Evolutionary conservation across 371 early-diverging fungal genomes (phyloP).

Genomic region (Catenaria anguillulae): DNA sequence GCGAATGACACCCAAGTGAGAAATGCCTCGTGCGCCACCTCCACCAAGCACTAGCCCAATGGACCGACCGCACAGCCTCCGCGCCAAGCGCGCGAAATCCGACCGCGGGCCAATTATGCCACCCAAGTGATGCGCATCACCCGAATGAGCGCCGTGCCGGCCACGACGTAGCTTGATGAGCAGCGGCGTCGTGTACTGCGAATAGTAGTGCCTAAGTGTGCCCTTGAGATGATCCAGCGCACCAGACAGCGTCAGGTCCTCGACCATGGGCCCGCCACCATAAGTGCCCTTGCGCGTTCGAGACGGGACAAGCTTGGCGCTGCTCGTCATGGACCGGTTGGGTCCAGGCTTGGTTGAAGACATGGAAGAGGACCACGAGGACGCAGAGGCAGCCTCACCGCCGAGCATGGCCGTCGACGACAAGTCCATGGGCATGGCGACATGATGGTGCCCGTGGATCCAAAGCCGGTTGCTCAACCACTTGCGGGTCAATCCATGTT

Average conservation of each 20-base stretch:
- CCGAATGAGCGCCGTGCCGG: conserved; percentile 16
- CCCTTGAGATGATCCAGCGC: conserved; percentile 46
- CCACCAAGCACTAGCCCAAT: conserved; percentile 98
- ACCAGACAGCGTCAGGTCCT: background rate
- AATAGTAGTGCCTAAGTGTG: conserved; percentile 51
- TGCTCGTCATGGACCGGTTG: too few relatives aligned
- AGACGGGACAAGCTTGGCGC: background rate
- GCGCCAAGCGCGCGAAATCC: conserved; percentile 68
- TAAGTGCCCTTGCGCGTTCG: background rate
- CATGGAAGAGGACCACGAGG: too few relatives aligned
- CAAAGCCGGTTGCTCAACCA: conserved; percentile 88
- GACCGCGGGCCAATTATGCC: conserved; percentile 18
- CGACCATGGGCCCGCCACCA: background rate
- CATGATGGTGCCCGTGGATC: conserved; percentile 93
- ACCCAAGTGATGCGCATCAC: too few relatives aligned
- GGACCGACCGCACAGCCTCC: conserved; percentile 81
- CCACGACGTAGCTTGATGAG: background rate
- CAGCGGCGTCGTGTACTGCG: conserved; percentile 10
- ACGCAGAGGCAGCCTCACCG: background rate
- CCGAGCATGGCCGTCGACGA: background rate
- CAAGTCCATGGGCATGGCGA: conserved; percentile 16
- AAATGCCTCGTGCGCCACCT: conserved; percentile 96
- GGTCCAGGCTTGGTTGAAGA: too few relatives aligned
- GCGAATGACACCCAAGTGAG: conserved; percentile 90
- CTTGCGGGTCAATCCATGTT: conserved; percentile 64